Evolutionary conservation across 306 rosid species (phyloP).

Genomic region (Glycine latifolia): DNA sequence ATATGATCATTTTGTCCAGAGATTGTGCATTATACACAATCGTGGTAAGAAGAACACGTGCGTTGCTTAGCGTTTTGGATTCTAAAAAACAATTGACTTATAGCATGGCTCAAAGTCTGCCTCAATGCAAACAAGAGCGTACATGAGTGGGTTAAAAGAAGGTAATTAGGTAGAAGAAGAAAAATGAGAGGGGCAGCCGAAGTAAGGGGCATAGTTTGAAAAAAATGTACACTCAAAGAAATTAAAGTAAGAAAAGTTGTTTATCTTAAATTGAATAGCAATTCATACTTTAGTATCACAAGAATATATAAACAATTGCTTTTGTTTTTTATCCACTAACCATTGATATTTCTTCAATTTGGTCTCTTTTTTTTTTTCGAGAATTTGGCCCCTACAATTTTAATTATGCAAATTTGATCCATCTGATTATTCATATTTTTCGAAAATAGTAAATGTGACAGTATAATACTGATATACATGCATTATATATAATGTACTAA

Average conservation of each 20-base stretch:
- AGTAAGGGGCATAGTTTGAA: conserved; percentile 17
- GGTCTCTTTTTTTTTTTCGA: too few relatives aligned
- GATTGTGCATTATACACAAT: conserved; percentile 21
- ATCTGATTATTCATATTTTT: too few relatives aligned
- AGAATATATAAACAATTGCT: not conserved
- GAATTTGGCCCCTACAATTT: too few relatives aligned
- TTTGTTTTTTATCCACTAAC: too few relatives aligned
- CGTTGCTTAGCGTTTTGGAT: conserved; percentile 14
- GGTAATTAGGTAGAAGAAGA: conserved; percentile 22
- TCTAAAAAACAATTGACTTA: conserved; percentile 28
- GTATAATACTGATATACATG: too few relatives aligned
- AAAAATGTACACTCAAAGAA: not conserved
- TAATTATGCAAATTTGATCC: too few relatives aligned
- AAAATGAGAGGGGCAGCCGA: not conserved
- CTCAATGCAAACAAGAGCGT: conserved; percentile 8
- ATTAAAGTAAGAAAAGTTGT: not conserved
- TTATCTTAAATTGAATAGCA: not conserved
- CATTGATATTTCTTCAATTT: too few relatives aligned
- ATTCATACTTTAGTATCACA: not conserved
- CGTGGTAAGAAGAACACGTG: conserved; percentile 36
- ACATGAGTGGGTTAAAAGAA: conserved; percentile 32
- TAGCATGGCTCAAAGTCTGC: not conserved
- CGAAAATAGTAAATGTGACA: too few relatives aligned
- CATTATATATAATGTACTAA: too few relatives aligned
- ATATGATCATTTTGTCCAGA: too few relatives aligned